Evolutionary conservation across 257 asterid genomes (phyloP), one percentile per base, ranked within the genome.

Genomic region (Scutellaria baicalensis): DNA sequence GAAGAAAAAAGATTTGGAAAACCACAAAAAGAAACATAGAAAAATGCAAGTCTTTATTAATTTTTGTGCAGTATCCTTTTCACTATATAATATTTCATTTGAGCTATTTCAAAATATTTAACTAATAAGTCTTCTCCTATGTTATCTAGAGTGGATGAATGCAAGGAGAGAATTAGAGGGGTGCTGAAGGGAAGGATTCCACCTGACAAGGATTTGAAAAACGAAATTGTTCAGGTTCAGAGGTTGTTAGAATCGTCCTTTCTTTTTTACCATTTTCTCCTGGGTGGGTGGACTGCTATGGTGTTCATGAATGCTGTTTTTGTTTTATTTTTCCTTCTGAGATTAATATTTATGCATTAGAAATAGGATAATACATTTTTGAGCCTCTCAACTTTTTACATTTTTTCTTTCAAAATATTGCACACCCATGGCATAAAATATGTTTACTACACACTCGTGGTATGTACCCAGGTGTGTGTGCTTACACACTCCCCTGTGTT

Each of bases 101-200:
- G 17, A 39, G 42, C 61, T 7, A 9, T 66, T 43, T 64, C 3
- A 38, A n/a, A n/a, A 20, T 66, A 47, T 75, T 56, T 10, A 49
- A 35, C 61, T 54, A 17, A 72, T 55, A 68, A 12, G 36, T 17
- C 21, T 66, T 84, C 54, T 55, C 43, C 52, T 71, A 13, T 70
- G 39, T 71, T 71, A 71, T 75, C 68, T 82, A 93, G 99, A 82
- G 77, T 91, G 75, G 95, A 93, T 72, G 97, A 93, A 65, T 69
- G 79, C 82, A 89, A 84, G 82, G 99, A 87, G 69, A 86, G 81
- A 75, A 76, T 93, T 66, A 83, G 93, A 80, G 93, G 81, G 68
- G 88, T 89, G 72, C 80, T 93, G 80, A 93, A 93, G 83, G 99
- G 99, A 80, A 93, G 96, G 84, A 78, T 89, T 77, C 99, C 99